Evolutionary conservation across 2,329 filamentous ascomycete genomes (phyloP).

Genomic region (Penicillium brevicompactum): DNA sequence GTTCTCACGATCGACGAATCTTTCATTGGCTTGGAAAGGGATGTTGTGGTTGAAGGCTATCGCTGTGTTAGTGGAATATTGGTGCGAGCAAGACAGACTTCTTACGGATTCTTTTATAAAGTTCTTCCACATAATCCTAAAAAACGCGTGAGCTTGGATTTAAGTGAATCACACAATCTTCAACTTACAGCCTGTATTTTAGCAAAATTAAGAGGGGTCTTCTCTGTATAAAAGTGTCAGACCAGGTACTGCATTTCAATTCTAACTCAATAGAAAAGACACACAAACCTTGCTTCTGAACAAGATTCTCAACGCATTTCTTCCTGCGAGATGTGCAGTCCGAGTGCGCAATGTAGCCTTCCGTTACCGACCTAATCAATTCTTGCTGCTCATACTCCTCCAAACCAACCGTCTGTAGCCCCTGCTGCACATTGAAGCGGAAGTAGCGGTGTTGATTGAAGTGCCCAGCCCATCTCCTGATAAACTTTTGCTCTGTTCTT

Average conservation of each 20-base stretch:
- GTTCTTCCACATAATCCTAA: too few relatives aligned
- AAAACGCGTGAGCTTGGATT: too few relatives aligned
- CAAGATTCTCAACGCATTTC: slow-evolving; percentile 29
- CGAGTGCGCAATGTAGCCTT: neutral
- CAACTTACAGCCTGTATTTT: too few relatives aligned
- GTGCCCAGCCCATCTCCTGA: neutral
- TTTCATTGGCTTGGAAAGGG: too few relatives aligned
- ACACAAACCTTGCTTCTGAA: slow-evolving; percentile 1
- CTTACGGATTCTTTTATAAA: too few relatives aligned
- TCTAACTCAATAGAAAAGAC: neutral
- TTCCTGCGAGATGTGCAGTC: slow-evolving; percentile 12
- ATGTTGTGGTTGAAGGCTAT: too few relatives aligned
- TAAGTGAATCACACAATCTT: too few relatives aligned
- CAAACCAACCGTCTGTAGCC: neutral
- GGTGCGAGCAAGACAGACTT: too few relatives aligned
- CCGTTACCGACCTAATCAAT: slow-evolving; percentile 17
- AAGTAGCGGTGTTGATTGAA: neutral
- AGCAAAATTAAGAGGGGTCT: neutral
- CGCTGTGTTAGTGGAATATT: too few relatives aligned
- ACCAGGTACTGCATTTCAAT: neutral
- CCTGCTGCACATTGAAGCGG: slow-evolving; percentile 1
- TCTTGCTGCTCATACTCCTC: neutral
- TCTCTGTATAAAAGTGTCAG: neutral
- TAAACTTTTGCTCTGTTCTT: neutral
- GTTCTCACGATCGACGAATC: neutral